Evolutionary conservation across 2,329 filamentous ascomycete genomes (phyloP), one percentile per base, ranked within the genome.

Genomic region (Xylariaceae sp.): DNA sequence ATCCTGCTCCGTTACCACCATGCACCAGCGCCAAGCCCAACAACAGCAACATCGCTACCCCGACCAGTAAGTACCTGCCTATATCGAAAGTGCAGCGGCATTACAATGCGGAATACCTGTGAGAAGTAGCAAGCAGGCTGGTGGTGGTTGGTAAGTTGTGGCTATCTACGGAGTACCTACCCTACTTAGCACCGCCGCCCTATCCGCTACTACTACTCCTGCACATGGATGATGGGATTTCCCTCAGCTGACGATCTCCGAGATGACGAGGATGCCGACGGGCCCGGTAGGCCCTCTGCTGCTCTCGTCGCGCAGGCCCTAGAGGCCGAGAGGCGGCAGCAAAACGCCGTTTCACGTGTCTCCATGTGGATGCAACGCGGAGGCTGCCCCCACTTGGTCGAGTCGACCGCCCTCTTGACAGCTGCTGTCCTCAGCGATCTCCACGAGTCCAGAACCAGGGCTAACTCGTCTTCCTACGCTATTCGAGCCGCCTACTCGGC

Each of bases 301-400:
- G 23, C 23, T 30, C 23, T 30, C 23, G 34, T 56, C 49, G 45
- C 59, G 18, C 52, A 53, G 17, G 44, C 57, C 37, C 53, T 48
- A 10, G 58, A 61, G 35, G 63, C 56, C 60, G 61, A 61, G 52
- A 62, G 62, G 45, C 63, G 70, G 57, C 71, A 73, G 61, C 76
- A 77, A 67, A 74, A 78, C 61, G 80, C 83, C 59, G 82, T 87
- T 53, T 80, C 82, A 54, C 77, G 80, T 54, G 83, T 87, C 53
- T 80, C 81, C 48, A 81, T 87, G 74, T 89, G 87, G 88, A 85
- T 88, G 80, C 82, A 88, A 68, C 83, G 88, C 71, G 86, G 86
- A 64, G 84, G 84, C 67, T 88, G 91, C 62, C 89, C 90, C 57
- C 88, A 93, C 75, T 80, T 91, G 73, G 82, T 93, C 56, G 89